Evolutionary conservation across 1,284 basidiomycete genomes (phyloP), one percentile per base, ranked within the genome.

Genomic region (Ceratobasidium sp.): DNA sequence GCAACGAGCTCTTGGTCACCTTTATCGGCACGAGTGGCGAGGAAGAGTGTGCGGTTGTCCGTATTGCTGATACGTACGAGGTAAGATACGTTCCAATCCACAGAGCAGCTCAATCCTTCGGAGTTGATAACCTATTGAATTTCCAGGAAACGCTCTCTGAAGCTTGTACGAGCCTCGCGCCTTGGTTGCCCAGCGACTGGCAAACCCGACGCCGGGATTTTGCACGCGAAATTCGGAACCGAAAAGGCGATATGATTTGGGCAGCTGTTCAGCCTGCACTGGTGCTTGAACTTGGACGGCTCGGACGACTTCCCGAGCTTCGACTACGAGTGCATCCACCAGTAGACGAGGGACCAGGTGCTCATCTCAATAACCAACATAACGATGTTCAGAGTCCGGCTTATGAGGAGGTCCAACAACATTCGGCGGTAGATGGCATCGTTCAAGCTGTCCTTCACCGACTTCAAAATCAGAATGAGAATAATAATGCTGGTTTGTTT

Each of bases 211-310:
- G 55, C 55, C n/a, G 27, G 29, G 55, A 57, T 4, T 57, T 57
- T 43, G 55, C 55, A 13, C 55, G 40, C 12, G 22, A 57, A 20
- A 22, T 29, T 27, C 55, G 3, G 2, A 40, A 57, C 20, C 55
- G 55, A 8, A 34, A 57, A 31, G 55, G 55, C 5, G 22, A 40
- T 12, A 57, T 57, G 34, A 15, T 27, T n/a, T 57, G 55, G 55
- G 55, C 25, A n/a, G 17, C 38, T 31, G 17, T 57, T n/a, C 34
- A 57, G 13, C 55, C 55, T 38, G 40, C 22, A 10, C 12, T 20
- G 3, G 20, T 57, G 8, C 35, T 57, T 27, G 35, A 57, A 27
- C 40, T 57, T 15, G 55, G 55, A 2, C 55, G 42, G n/a, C 40
- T 57, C 10, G 34, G 34, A 1, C 55, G 42, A 15, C 55, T 57